These are phyloP conservation scores for Agaricus subrufescens DNA, from an alignment of 768 basidiomycete genomes.

Conservation along the genomic window DNA sequence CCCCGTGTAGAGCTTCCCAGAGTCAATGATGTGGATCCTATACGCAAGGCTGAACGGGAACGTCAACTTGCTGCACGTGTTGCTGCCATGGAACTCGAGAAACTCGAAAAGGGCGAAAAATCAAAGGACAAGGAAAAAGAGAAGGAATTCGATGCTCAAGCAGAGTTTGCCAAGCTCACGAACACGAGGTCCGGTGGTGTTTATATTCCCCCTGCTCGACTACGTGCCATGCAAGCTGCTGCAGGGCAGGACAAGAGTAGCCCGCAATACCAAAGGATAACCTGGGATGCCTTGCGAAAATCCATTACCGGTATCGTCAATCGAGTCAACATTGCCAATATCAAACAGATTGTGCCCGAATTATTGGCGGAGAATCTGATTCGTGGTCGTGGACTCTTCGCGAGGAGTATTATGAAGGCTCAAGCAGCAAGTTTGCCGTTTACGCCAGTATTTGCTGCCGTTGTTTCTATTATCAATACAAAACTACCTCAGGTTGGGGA, in stretches of 20 bases:
- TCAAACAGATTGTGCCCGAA: conserved; percentile 90
- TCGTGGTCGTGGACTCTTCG: conserved; percentile 88
- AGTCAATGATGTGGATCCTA: conserved; percentile 73
- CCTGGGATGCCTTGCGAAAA: conserved; percentile 98
- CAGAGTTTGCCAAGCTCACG: conserved; percentile 86
- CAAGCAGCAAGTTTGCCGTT: conserved; percentile 96
- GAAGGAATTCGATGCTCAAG: conserved; percentile 63
- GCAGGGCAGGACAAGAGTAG: conserved; percentile 79
- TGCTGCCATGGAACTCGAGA: conserved; percentile 65
- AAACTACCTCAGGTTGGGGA: conserved; percentile 97
- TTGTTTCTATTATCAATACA: conserved; percentile 94
- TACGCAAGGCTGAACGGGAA: conserved; percentile 72
- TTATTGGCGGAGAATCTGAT: conserved; percentile 93
- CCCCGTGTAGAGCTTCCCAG: conserved; percentile 24
- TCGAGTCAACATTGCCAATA: conserved; percentile 95
- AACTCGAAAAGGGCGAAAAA: conserved; percentile 41
- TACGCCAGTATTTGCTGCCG: conserved; percentile 93
- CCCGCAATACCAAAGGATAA: conserved; percentile 88
- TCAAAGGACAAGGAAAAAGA: conserved; percentile 23
- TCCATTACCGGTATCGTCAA: conserved; percentile 99
- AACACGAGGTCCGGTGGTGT: conserved; percentile 87
- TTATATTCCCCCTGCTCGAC: conserved; percentile 92
- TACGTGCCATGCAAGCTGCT: conserved; percentile 85
- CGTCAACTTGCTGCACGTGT: conserved; percentile 70
- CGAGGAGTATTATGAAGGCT: conserved; percentile 96